Base-by-base conservation (phyloP, 2,329 filamentous ascomycete genomes). In the Beauveria sp. region DNA sequence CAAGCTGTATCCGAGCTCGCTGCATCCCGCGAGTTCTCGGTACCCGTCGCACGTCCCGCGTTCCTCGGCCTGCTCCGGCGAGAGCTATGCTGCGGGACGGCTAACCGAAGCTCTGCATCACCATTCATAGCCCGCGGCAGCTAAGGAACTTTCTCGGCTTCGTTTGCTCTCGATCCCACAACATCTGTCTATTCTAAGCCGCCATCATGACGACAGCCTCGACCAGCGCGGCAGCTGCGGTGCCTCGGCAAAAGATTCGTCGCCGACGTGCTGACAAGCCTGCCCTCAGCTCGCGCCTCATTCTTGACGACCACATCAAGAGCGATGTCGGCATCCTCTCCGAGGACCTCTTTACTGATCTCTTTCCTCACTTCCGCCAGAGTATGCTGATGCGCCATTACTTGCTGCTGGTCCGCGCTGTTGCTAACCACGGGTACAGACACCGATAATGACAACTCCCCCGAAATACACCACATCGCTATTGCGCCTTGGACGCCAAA, bases 251-350 rank as follows among this genome's bases (percentile, higher is more conserved):
- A 69, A 76, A 77, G 62, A 76, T 76, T 60, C 77, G 83, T 62
- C 78, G 84, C 64, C 79, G 84, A 55, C 78, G 83, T 59, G 79
- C 84, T 66, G 85, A 94, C 72, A 92, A 90, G 72, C 82, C 89
- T 8, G 83, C 92, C 48, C 81, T 96, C 62, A 83, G 90, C 62
- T 92, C 91, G 61, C 86, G 89, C 62, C 80, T 97, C 55, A 83
- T 96, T 43, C 84, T 97, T 61, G 92, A 96, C 73, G 89, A 92
- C 70, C 88, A 89, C 72, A 81, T 96, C 68, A 90, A 88, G 75
- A 91, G 90, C 58, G 91, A 96, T 70, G 82, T 92, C 64, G 94
- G 92, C 64, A 84, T 94, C 65, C 75, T 97, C 58, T 96, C 93
- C 14, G 88, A 91, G 68, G 91, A 96, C 73, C 80, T 99, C 56